phyloP scores from a whole-genome alignment of 805 yeast species.

The Kuraishia piskuri region DNA sequence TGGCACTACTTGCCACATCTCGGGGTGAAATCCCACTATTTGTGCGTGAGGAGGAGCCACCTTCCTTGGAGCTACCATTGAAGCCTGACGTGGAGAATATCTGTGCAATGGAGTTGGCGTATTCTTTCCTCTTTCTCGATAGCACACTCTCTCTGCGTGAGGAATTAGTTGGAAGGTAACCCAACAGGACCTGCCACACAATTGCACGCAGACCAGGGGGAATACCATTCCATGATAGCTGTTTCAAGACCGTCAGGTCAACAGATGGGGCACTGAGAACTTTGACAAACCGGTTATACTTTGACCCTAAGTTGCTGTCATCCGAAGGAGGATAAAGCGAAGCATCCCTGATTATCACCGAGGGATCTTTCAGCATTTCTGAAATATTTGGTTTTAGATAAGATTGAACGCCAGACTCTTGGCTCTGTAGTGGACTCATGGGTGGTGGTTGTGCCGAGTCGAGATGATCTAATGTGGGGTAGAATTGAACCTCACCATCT shows the following conservation, averaged over 20 bases:
- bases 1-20: conserved; percentile 22
- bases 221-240: conserved; percentile 90
- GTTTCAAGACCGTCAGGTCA: conserved; percentile 61
- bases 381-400: conserved; percentile 21
- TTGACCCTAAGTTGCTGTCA: conserved; percentile 32
- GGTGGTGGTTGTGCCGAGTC: conserved; percentile 5
- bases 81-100: conserved; percentile 40
- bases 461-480: conserved; percentile 14
- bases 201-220: conserved; percentile 74
- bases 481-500: conserved; percentile 7
- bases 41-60: neutral
- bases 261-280: conserved; percentile 48
- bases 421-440: conserved; percentile 6
- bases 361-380: conserved; percentile 33
- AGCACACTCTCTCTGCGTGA: conserved; percentile 65
- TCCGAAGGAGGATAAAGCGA: conserved; percentile 14
- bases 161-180: conserved; percentile 82
- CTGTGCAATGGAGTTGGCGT: conserved; percentile 63
- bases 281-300: conserved; percentile 59
- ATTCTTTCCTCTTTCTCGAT: conserved; percentile 78
- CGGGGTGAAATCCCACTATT: neutral
- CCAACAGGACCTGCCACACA: conserved; percentile 84
- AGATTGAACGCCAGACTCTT: conserved; percentile 10
- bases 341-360: conserved; percentile 22
- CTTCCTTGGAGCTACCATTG: neutral